Percentiles rank a stretch among this genome's conserved stretches.
Conservation (phyloP, 495 filamentous ascomycete genomes). For the Hypomontagnella submonticulosa region DNA sequence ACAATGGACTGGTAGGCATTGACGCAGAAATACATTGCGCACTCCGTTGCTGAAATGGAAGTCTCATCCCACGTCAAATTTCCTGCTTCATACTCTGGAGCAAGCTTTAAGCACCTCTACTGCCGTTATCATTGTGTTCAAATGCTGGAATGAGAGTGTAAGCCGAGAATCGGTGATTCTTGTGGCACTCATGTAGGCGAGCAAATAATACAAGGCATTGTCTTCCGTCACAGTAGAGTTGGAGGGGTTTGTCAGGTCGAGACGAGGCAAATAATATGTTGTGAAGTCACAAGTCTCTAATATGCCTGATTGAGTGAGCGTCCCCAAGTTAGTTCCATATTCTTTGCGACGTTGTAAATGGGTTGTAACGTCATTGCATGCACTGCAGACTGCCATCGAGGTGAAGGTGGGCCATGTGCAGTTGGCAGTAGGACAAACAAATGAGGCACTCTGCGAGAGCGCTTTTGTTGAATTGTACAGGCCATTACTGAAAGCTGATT, state of each 20-base stretch:
- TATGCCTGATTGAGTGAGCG: background rate
- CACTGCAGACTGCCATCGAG: slow-evolving; percentile 33
- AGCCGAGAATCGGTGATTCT: slow-evolving; percentile 15
- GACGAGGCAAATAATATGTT: slow-evolving; percentile 11
- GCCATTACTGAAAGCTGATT: slow-evolving; percentile 29
- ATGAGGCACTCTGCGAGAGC: slow-evolving; percentile 12
- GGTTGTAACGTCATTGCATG: slow-evolving; percentile 23
- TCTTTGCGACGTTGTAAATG: slow-evolving; percentile 3
- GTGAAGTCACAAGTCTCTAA: background rate
- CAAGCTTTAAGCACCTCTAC: slow-evolving; percentile 22
- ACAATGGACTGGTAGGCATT: slow-evolving; percentile 30
- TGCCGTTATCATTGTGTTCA: slow-evolving; percentile 25
- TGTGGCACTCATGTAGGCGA: slow-evolving; percentile 14
- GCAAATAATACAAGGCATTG: slow-evolving; percentile 1
- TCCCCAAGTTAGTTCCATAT: slow-evolving; percentile 6
- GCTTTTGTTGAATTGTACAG: slow-evolving; percentile 25
- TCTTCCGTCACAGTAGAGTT: background rate
- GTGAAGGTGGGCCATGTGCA: slow-evolving; percentile 36
- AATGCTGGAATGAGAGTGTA: slow-evolving; percentile 28
- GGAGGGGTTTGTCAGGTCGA: slow-evolving; percentile 17
- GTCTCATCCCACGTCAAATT: slow-evolving; percentile 26
- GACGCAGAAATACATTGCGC: slow-evolving; percentile 35
- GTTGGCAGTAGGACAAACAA: slow-evolving; percentile 30
- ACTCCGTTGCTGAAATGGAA: slow-evolving; percentile 32
- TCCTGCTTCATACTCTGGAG: slow-evolving; percentile 4